Conservation (phyloP, 192 early-diverging fungal species). For the Geranomyces variabilis region DNA sequence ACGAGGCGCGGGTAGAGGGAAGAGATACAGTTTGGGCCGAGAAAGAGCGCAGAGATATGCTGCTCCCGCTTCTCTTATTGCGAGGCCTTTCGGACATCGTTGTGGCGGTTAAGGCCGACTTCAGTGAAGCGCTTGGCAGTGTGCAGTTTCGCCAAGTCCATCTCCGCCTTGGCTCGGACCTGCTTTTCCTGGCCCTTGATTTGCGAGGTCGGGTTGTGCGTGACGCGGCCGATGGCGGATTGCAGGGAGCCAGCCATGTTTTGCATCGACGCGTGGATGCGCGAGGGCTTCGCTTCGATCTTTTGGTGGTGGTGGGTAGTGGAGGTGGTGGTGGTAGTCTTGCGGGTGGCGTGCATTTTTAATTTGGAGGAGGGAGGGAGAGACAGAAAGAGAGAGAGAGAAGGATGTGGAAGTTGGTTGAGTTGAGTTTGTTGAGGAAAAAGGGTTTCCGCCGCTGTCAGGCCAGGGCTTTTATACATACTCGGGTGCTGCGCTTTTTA, state of each 20-base stretch:
- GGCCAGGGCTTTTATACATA: no score
- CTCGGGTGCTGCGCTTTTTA: no score
- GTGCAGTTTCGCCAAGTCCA: conserved; percentile 16
- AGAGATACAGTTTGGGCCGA: no score
- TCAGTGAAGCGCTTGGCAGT: not conserved
- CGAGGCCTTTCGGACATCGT: no score
- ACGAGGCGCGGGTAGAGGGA: no score
- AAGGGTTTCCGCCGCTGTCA: not conserved
- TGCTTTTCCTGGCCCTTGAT: conserved; percentile 32
- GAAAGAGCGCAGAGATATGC: no score
- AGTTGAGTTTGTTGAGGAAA: not conserved
- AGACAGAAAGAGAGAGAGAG: no score
- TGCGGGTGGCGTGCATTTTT: no score
- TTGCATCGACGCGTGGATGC: not conserved
- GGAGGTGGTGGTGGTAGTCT: not conserved
- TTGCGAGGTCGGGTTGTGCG: conserved; percentile 2
- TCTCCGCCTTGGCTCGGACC: conserved; percentile 15
- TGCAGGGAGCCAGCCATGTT: conserved; percentile 7
- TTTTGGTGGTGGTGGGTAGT: not conserved
- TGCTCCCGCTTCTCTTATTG: no score
- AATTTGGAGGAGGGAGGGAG: no score
- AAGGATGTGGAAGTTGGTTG: no score
- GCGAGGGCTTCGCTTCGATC: not conserved
- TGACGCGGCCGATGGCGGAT: conserved; percentile 13
- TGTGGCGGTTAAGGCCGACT: not conserved